Conservation (phyloP, 2,329 filamentous ascomycete genomes). For the Lachnellula hyalina region DNA sequence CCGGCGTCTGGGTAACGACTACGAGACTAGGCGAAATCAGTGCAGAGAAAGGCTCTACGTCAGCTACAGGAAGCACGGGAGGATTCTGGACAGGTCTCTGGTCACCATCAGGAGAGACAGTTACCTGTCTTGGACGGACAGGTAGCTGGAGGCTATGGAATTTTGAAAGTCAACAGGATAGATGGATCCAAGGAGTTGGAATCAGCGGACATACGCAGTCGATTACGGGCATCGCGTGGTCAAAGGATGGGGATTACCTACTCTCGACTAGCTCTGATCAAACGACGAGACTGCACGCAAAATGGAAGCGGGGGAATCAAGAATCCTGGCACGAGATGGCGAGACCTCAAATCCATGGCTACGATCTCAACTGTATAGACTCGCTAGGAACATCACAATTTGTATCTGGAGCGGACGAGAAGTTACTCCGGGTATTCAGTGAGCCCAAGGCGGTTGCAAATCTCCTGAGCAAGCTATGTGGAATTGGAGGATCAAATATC, state of each 20-base stretch:
- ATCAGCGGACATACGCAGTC: conserved; percentile 79
- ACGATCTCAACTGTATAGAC: conserved; percentile 93
- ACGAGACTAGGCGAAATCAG: conserved; percentile 90
- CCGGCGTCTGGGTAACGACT: conserved; percentile 86
- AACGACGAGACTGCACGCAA: conserved; percentile 80
- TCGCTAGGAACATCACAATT: conserved; percentile 69
- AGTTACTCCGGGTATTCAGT: conserved; percentile 92
- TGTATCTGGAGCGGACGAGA: conserved; percentile 93
- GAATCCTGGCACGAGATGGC: conserved; percentile 92
- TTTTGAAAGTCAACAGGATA: conserved; percentile 52
- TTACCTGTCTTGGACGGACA: conserved; percentile 81
- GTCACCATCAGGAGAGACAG: conserved; percentile 69
- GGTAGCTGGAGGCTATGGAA: conserved; percentile 91
- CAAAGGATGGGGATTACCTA: conserved; percentile 73
- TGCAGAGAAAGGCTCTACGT: conserved; percentile 90
- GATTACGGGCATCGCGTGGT: conserved; percentile 80
- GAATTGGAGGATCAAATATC: conserved; percentile 42
- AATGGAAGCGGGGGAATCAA: conserved; percentile 56
- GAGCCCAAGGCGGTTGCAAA: conserved; percentile 78
- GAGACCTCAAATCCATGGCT: conserved; percentile 93
- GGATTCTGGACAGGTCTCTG: conserved; percentile 96
- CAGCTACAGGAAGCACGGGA: conserved; percentile 89
- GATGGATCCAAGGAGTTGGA: conserved; percentile 72
- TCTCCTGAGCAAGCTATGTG: conserved; percentile 64
- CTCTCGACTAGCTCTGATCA: conserved; percentile 89